Evolutionary conservation across 176 grass and related monocot genomes (phyloP).

Genomic region (sorghum (Sorghum bicolor)): Sorghum_bicolor_NCBIv3 NC_012879.2:186501-187000

Average conservation of each 20-base stretch:
- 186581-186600: slow-evolving; percentile 9
- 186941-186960: slow-evolving; percentile 13
- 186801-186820: slow-evolving; percentile 97
- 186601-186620: slow-evolving; percentile 85
- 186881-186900: slow-evolving; percentile 36
- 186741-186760: background rate
- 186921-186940: slow-evolving; percentile 9
- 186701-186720: slow-evolving; percentile 15
- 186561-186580: background rate
- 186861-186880: slow-evolving; percentile 40
- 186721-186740: slow-evolving; percentile 25
- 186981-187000: background rate
- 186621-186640: slow-evolving; percentile 57
- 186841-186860: slow-evolving; percentile 77
- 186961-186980: background rate
- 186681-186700: slow-evolving; percentile 67
- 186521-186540: background rate
- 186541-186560: background rate
- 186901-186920: slow-evolving; percentile 4
- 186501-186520: background rate
- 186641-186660: slow-evolving; percentile 90
- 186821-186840: slow-evolving; percentile 95
- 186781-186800: slow-evolving; percentile 85
- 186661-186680: slow-evolving; percentile 82
- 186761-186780: slow-evolving; percentile 53